These are phyloP conservation scores for Dioscorea cayenensis DNA, from an alignment of 116 monocot species.

Conservation along the genomic window DNA sequence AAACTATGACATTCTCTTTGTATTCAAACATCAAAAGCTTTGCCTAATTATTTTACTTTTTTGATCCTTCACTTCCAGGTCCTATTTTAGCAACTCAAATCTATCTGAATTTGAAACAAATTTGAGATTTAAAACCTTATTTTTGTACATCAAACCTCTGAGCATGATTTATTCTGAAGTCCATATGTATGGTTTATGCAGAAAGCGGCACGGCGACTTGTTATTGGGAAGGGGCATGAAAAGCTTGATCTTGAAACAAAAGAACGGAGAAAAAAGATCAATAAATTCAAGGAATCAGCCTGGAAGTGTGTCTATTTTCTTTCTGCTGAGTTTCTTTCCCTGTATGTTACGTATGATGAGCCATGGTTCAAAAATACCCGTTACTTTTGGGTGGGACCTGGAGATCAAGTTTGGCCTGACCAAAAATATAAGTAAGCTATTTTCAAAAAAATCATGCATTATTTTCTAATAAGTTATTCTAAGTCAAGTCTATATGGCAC, in stretches of 20 bases:
- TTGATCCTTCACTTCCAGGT: no score
- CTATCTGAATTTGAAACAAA: background rate
- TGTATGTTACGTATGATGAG: constrained; percentile 74
- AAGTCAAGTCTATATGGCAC: background rate
- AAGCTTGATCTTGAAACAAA: constrained; percentile 23
- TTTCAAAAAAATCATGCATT: background rate
- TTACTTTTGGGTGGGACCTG: constrained; percentile 86
- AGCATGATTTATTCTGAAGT: background rate
- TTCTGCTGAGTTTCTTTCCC: constrained; percentile 55
- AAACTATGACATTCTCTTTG: no score
- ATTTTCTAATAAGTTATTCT: background rate
- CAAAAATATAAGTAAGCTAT: constrained; percentile 71
- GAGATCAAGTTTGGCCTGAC: constrained; percentile 86
- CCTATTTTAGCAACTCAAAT: no score
- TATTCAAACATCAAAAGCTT: no score
- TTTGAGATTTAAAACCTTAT: background rate
- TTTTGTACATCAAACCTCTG: background rate
- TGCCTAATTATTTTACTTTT: no score
- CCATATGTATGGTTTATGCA: constrained; percentile 14
- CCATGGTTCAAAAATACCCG: constrained; percentile 76
- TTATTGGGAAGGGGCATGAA: constrained; percentile 28
- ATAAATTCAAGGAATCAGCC: constrained; percentile 69
- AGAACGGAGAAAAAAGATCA: constrained; percentile 39
- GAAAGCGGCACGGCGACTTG: constrained; percentile 27
- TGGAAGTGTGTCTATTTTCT: constrained; percentile 73